Base-by-base conservation (phyloP, 2,329 filamentous ascomycete species). In the Aspergillus novofumigatus region DNA sequence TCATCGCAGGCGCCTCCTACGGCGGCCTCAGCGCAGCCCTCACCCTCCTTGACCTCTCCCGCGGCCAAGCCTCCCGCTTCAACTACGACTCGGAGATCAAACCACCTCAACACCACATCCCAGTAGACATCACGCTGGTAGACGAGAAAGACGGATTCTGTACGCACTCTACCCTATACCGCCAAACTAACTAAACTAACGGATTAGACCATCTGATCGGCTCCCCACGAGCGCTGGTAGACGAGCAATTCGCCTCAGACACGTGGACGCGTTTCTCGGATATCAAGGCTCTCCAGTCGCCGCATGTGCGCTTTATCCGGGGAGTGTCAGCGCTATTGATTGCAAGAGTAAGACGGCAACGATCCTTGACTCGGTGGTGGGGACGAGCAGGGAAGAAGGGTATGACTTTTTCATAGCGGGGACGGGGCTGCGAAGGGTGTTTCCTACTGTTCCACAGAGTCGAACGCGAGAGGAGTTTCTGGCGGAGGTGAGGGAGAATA, bases 101-200 rank as follows among this genome's bases (percentile, higher is more conserved):
- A 21, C 49, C 64, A 41, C 59, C 59, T 54, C 55, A 59, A 21
- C 76, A 78, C 48, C 78, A 77, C 25, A 77, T 87, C 48, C 79
- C 83, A 1, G 73, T 90, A 14, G 82, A 91, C 41, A 86, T 92
- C 52, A 91, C 87, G 23, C 81, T 92, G 23, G 85, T 90, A 25
- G 89, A 92, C 65, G 88, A 92, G 72, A 79, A 88, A n/a, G 89
- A 92, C 77, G 90, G 90, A n/a, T 92, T 86, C 71, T 92, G 89
- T 92, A 78, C 21, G 62, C 42, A 26, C 7, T 50, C 21, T 21
- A 9, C 26, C n/a, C 14, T 14, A 21, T 21, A 4, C 8, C 4
- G 26, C 0, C 14, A 25, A 26, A 26, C 29, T 20, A 29, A 6
- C 55, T 52, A 41, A 59, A 10, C 28, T 29, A 29, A 29, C 10